phyloP scores from a whole-genome alignment of 1,139 yeast genomes.

The Suhomyces panamericanus region DNA sequence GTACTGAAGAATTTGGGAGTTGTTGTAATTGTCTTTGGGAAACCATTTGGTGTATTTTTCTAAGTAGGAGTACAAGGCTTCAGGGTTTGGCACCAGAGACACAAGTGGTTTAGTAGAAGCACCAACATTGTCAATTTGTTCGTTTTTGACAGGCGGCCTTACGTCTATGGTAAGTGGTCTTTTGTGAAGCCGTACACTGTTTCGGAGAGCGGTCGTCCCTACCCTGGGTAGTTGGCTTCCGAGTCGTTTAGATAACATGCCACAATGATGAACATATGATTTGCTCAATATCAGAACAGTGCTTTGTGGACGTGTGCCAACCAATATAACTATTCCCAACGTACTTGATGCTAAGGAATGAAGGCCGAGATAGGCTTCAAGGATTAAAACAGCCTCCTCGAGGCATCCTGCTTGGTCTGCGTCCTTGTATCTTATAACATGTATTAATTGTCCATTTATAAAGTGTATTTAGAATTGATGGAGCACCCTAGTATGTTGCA shows the following conservation, averaged over 20 bases:
- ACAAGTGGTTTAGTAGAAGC: neutral
- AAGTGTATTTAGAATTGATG: no score
- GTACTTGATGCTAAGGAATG: no score
- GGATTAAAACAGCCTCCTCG: no score
- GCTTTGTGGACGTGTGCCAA: no score
- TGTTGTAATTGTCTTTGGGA: constrained; percentile 28
- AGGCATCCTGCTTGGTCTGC: no score
- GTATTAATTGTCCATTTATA: no score
- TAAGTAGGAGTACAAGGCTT: constrained; percentile 5
- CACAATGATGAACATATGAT: neutral
- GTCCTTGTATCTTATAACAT: no score
- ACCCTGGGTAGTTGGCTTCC: constrained; percentile 2
- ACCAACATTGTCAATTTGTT: neutral
- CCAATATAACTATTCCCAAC: no score
- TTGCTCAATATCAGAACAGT: neutral
- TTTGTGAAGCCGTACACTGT: neutral
- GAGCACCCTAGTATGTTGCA: no score
- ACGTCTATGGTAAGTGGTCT: neutral
- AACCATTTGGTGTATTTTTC: constrained; percentile 20
- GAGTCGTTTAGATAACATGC: constrained; percentile 1
- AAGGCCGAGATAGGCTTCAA: no score
- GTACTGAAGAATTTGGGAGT: constrained; percentile 19
- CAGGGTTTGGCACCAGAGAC: constrained; percentile 4
- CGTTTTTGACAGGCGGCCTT: neutral
- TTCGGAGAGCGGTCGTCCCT: neutral